Percentiles rank a stretch among this genome's conserved stretches.
Conservation (phyloP, 2,329 filamentous ascomycete species). For the Colletotrichum falcatum region DNA sequence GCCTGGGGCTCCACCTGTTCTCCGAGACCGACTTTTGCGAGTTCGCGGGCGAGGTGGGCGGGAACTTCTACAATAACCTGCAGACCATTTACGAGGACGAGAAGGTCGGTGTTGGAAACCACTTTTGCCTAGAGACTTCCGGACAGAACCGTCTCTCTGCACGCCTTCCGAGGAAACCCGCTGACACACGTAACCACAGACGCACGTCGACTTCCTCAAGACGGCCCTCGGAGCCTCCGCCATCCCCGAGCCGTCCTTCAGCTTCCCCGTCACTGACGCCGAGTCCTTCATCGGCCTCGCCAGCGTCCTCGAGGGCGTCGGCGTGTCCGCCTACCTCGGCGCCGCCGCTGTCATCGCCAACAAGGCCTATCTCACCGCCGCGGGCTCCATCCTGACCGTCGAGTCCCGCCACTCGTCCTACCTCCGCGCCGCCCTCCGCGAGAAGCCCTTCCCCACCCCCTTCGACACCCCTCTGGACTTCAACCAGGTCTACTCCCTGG, state of each 20-base stretch:
- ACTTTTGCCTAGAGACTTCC: background rate
- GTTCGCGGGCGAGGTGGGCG: conserved; percentile 58
- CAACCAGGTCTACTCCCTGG: conserved; percentile 73
- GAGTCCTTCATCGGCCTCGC: conserved; percentile 71
- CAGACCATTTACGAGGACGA: conserved; percentile 69
- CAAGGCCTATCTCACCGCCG: conserved; percentile 69
- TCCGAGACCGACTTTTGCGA: conserved; percentile 62
- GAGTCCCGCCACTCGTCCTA: conserved; percentile 75
- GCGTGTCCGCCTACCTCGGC: conserved; percentile 73
- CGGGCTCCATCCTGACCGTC: conserved; percentile 72
- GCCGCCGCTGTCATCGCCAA: conserved; percentile 69
- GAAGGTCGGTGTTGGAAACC: conserved; percentile 40
- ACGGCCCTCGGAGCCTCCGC: conserved; percentile 59
- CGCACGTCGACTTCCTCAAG: conserved; percentile 68
- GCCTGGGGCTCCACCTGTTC: conserved; percentile 69
- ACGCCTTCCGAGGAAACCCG: background rate
- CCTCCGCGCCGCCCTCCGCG: conserved; percentile 62
- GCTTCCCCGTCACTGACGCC: conserved; percentile 67
- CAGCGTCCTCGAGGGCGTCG: conserved; percentile 73
- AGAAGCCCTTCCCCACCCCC: conserved; percentile 67
- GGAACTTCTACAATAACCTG: conserved; percentile 68
- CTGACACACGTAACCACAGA: conserved; percentile 42
- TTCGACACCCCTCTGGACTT: conserved; percentile 70
- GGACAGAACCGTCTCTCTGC: background rate
- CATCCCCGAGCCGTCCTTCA: conserved; percentile 57